Base-by-base conservation (phyloP, 768 basidiomycete genomes). In the Podaxis mareebaensis region DNA sequence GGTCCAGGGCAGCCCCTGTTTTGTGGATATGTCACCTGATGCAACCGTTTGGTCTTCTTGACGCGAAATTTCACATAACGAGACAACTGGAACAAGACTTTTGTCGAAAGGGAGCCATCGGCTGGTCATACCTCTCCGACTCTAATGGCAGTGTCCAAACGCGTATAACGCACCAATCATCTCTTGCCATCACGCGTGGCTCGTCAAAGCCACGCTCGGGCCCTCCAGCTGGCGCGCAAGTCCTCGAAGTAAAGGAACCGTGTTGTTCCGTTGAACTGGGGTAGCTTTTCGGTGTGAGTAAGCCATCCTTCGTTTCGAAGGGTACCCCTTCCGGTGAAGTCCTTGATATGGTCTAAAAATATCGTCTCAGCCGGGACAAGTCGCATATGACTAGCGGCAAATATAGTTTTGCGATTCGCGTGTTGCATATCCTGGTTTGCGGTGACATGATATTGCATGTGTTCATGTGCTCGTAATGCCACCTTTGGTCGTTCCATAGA, bases 1-100 rank as follows among this genome's bases (percentile, higher is more conserved):
- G 33, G 33, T 49, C n/a, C 24, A 51, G 36, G 5, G 30, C 52
- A 28, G 17, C 28, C 22, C 39, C 65, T 68, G 69, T 71, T 70
- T 68, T 53, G 39, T 53, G 26, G 36, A 26, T 52, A 22, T 53
- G 60, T 61, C 60, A 61, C 53, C 51, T 61, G 60, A 61, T 42
- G 33, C 28, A 5, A 49, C 22, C 59, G 26, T 36, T 38, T 20
- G 22, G 48, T 60, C 56, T 58, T 60, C 59, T 60, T 52, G 54
- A n/a, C 49, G 49, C 58, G 8, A 52, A 60, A 26, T 52, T 60
- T 60, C 59, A 60, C 59, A 60, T 60, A 30, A 49, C 40, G 49
- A 60, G 59, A 60, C 59, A 60, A 48, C 42, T 51, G 49, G 26
- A 51, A 51, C 49, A 51, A 8, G 10, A 20, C 12, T 17, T 20